phyloP scores from a whole-genome alignment of 1,139 yeast genomes.

The Ashbya aceris region DNA sequence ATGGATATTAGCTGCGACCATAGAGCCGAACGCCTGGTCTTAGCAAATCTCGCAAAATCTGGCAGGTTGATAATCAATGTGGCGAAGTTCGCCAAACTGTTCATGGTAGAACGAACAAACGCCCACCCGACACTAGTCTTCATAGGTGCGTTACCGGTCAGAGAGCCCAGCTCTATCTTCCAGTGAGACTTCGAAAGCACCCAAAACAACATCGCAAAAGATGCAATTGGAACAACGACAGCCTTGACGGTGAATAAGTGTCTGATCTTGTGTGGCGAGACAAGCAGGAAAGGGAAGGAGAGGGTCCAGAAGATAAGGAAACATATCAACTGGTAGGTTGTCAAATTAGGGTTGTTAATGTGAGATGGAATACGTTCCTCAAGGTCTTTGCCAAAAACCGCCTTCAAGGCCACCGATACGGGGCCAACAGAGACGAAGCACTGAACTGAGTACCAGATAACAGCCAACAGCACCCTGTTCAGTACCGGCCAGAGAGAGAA shows the following conservation, averaged over 20 bases:
- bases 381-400: constrained; percentile 58
- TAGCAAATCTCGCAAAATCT: constrained; percentile 80
- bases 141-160: constrained; percentile 16
- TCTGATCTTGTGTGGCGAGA: constrained; percentile 73
- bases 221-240: constrained; percentile 67
- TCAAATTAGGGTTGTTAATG: constrained; percentile 44
- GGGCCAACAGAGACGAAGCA: constrained; percentile 78
- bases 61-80: constrained; percentile 83
- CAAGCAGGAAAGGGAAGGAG: constrained; percentile 69
- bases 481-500: constrained; percentile 75
- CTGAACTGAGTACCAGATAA: constrained; percentile 81
- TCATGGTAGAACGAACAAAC: constrained; percentile 69
- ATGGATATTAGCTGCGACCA: constrained; percentile 54
- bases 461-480: constrained; percentile 74
- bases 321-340: constrained; percentile 60
- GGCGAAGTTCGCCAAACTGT: constrained; percentile 76
- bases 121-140: constrained; percentile 43
- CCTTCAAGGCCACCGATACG: constrained; percentile 57
- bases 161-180: constrained; percentile 22
- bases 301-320: constrained; percentile 74
- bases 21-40: constrained; percentile 39
- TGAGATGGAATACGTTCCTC: constrained; percentile 41
- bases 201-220: constrained; percentile 73
- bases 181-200: constrained; percentile 46
- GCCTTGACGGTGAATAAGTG: constrained; percentile 78